Evolutionary conservation across 192 early-diverging fungal species (phyloP), one percentile per base, ranked within the genome.

Genomic region (Chytriomyces hyalinus): DNA sequence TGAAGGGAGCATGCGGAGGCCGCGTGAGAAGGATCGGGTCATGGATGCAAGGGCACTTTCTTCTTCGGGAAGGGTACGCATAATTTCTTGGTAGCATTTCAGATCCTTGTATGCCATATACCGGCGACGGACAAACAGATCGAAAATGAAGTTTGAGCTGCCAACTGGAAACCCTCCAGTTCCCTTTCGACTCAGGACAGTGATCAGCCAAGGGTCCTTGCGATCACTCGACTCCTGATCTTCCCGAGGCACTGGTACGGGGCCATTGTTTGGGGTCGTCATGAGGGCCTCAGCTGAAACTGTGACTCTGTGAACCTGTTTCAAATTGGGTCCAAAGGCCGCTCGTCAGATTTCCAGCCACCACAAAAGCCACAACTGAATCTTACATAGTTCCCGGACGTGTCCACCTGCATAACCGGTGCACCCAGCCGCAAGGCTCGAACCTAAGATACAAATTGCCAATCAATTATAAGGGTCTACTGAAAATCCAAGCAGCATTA

Each of bases 81-180:
- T 66, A 36, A 75, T 63, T 15, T 75, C 73, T 26, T 75, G 73
- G 63, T 75, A 75, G 63, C 73, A 45, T 62, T 63, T 66, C 17
- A 75, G 44, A 22, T 75, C 24, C 24, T 75, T 28, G 43, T 49
- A 66, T 3, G 61, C 60, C 17, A 75, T 20, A 49, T 68, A 63
- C 10, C 73, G 73, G 8, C 73, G 65, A 13, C 73, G 73, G 6
- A 75, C 65, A 17, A 75, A 75, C 73, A 75, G 24, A 49, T 75
- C 73, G 15, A 68, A 9, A 4, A 67, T 64, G 50, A 75, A 75
- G 62, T 65, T 75, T 64, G 24, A 22, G 10, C 17, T n/a, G 8
- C 73, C 69, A 26, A 71, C 69, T 9, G n/a, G 20, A 15, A 71
- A 71, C 7, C 51, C 69, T 10, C 69, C 69, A 26, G 48, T 13